These are phyloP conservation scores for Jamesozyma piceae DNA, from an alignment of 805 yeast species.

Conservation along the genomic window DNA sequence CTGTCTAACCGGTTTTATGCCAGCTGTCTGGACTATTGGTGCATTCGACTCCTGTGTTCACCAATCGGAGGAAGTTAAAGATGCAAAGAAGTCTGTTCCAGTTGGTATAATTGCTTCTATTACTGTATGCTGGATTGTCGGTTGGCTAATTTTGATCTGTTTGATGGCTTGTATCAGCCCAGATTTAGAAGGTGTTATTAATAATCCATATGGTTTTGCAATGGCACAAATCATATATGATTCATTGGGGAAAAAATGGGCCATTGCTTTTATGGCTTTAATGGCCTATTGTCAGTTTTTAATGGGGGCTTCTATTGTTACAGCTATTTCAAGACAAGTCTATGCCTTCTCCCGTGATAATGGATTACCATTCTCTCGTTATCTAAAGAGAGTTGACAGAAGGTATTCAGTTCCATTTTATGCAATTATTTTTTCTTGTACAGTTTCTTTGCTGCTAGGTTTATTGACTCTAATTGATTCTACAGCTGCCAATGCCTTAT, in stretches of 20 bases:
- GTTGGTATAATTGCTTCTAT: conserved; percentile 55
- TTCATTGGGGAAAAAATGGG: conserved; percentile 55
- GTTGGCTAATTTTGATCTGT: conserved; percentile 47
- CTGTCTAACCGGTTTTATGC: conserved; percentile 45
- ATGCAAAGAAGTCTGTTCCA: conserved; percentile 52
- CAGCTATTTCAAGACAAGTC: conserved; percentile 60
- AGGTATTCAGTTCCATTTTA: conserved; percentile 53
- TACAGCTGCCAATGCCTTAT: conserved; percentile 38
- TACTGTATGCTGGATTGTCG: conserved; percentile 47
- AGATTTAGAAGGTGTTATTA: conserved; percentile 36
- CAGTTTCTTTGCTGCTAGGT: conserved; percentile 32
- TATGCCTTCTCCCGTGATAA: conserved; percentile 75
- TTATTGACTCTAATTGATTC: conserved; percentile 33
- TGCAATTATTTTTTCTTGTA: conserved; percentile 42
- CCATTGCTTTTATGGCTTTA: conserved; percentile 53
- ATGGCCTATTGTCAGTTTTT: conserved; percentile 53
- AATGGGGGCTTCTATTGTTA: conserved; percentile 54
- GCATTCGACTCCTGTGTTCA: conserved; percentile 66
- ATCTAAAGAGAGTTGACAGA: conserved; percentile 49
- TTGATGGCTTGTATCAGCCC: conserved; percentile 44
- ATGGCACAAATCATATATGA: conserved; percentile 57
- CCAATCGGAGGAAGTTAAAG: conserved; percentile 60
- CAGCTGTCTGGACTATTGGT: conserved; percentile 69
- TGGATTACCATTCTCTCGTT: conserved; percentile 54
- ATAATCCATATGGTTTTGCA: conserved; percentile 45